Base-by-base conservation (phyloP, 495 filamentous ascomycete species). In the Penicillium herquei region DNA sequence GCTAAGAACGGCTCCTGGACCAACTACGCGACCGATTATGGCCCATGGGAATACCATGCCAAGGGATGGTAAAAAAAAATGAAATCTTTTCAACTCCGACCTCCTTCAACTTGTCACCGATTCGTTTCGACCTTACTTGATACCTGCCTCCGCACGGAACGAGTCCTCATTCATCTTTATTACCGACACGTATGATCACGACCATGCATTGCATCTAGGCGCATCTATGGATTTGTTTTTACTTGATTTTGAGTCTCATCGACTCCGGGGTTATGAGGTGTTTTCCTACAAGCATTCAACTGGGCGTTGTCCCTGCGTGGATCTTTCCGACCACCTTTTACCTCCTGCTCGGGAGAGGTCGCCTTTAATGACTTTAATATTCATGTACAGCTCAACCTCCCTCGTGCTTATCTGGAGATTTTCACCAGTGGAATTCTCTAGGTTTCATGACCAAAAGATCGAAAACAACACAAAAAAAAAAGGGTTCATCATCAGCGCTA, bases 11-110 rank as follows among this genome's bases (percentile, higher is more conserved):
- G 80, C 37, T 85, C 82, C 11, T 86, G 72, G 73, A 87, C 84
- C 62, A 79, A 87, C 52, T 87, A 82, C 66, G 84, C 83, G 52
- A 68, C 65, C 6, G 81, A 85, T 60, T 81, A 79, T 56, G 85
- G 84, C 18, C 78, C 86, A 11, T 80, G 81, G 69, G 86, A 88
- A 57, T 89, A 89, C 64, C 85, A 89, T 69, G 77, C 78, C 39
- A 86, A 84, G 63, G 86, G 86, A 50, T 89, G 86, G 86, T 89
- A 79, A 67, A 31, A 7, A 13, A 46, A 31, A 31, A 4, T 32
- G 32, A 31, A 31, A 4, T 32, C 11, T 57, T 26, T 46, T 16
- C n/a, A 21, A 39, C 32, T 43, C 17, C 48, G 47, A 14, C 31
- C 39, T 33, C 10, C 33, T 34, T 33, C 45, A 14, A 35, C 47